phyloP scores from a whole-genome alignment of 345 rosid species.

The Hevea brasiliensis region DNA sequence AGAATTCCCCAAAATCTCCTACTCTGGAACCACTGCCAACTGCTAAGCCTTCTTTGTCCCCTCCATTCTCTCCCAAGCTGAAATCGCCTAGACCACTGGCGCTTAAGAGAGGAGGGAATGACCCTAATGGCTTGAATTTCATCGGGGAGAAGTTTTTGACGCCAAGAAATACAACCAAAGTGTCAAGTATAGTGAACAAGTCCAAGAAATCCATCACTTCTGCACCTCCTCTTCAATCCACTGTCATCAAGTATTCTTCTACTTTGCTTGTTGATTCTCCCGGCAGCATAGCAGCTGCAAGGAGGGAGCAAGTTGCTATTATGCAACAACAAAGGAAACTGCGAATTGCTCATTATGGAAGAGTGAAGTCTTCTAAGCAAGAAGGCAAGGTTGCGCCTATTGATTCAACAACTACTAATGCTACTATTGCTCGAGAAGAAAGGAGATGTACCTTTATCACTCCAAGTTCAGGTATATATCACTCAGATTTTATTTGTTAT shows the following conservation, averaged over 20 bases:
- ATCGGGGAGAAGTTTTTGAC: constrained; percentile 34
- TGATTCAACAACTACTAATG: constrained; percentile 16
- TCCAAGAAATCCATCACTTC: constrained; percentile 1
- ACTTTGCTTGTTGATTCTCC: constrained; percentile 40
- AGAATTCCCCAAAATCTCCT: constrained; percentile 39
- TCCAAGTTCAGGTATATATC: constrained; percentile 52
- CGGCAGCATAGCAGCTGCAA: constrained; percentile 74
- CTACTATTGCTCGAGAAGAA: constrained; percentile 22
- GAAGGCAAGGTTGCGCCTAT: constrained; percentile 24
- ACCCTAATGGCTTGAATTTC: constrained; percentile 22
- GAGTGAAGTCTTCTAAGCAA: constrained; percentile 43
- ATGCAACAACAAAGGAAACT: constrained; percentile 61
- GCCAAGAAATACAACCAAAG: constrained; percentile 21
- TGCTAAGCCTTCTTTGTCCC: constrained; percentile 41
- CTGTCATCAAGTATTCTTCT: constrained; percentile 15
- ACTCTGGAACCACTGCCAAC: constrained; percentile 10
- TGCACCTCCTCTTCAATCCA: too few species aligned
- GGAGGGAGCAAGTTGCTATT: constrained; percentile 59
- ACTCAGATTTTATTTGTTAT: too few species aligned
- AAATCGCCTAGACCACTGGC: constrained; percentile 39
- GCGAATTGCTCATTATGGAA: constrained; percentile 70
- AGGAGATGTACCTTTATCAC: constrained; percentile 73
- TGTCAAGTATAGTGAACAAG: constrained; percentile 20
- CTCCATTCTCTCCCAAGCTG: constrained; percentile 56
- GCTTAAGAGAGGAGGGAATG: constrained; percentile 29